These are phyloP conservation scores for Pyracantha coccinea DNA, from an alignment of 331 rosid genomes.

Conservation along the genomic window DNA sequence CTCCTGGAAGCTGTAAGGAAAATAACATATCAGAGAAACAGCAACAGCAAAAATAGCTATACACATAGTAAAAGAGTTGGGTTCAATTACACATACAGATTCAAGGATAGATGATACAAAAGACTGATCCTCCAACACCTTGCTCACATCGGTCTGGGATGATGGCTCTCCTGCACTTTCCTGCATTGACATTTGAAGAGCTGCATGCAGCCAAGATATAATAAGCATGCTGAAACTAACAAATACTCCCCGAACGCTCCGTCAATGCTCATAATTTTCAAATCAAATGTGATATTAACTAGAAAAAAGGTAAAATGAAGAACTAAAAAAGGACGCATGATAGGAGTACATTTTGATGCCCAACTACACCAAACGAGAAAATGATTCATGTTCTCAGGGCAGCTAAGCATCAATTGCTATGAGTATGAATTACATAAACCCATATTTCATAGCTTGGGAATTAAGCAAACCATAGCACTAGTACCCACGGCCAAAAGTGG, in stretches of 20 bases:
- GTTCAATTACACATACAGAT: conserved; percentile 47
- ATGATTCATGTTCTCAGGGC: not conserved
- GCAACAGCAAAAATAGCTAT: not conserved
- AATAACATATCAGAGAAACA: not conserved
- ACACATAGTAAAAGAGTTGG: not conserved
- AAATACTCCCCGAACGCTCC: not conserved
- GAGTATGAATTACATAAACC: not conserved
- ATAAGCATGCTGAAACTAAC: not conserved
- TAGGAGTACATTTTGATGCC: not conserved
- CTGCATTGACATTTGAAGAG: conserved; percentile 84
- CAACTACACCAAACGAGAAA: not conserved
- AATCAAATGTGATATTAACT: not conserved
- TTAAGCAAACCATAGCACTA: not conserved
- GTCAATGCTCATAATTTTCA: not conserved
- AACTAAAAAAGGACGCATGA: not conserved
- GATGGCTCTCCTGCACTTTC: conserved; percentile 44
- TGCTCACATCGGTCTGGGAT: conserved; percentile 68
- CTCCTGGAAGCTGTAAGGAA: conserved; percentile 83
- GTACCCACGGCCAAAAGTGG: not conserved
- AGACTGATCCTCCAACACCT: conserved; percentile 85
- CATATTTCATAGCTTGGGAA: not conserved
- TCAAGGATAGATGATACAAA: conserved; percentile 85
- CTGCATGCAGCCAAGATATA: conserved; percentile 28
- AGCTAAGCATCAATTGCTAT: not conserved
- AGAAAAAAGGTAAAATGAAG: not conserved